phyloP scores from a whole-genome alignment of 495 filamentous ascomycete species.

The Penicillium tannophilum region DNA sequence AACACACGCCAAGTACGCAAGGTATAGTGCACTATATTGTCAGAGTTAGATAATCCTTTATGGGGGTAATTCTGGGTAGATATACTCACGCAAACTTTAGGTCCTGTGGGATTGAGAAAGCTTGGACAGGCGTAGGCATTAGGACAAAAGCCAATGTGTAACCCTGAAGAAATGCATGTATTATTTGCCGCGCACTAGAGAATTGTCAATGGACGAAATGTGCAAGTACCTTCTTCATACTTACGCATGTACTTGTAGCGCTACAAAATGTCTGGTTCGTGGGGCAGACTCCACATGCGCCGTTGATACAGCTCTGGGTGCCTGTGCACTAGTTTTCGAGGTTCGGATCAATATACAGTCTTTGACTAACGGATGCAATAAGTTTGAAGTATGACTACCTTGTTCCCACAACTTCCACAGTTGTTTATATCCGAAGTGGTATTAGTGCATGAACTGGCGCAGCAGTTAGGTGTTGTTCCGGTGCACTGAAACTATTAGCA shows the following conservation, averaged over 20 bases:
- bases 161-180: slow-evolving; percentile 7
- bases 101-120: slow-evolving; percentile 2
- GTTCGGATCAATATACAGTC: no score
- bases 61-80: neutral
- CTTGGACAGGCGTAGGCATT: slow-evolving; percentile 7
- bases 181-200: slow-evolving; percentile 1
- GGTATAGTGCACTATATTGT: slow-evolving; percentile 5
- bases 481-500: slow-evolving; percentile 1
- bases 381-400: neutral
- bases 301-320: slow-evolving; percentile 10
- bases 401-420: slow-evolving; percentile 4
- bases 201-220: neutral
- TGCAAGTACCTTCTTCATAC: neutral
- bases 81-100: slow-evolving; percentile 9
- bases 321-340: slow-evolving; percentile 1
- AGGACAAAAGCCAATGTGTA: slow-evolving; percentile 3
- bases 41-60: neutral
- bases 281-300: slow-evolving; percentile 2
- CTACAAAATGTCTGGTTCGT: slow-evolving; percentile 3
- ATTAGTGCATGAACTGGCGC: slow-evolving; percentile 4
- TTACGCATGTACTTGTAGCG: slow-evolving; percentile 6
- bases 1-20: slow-evolving; percentile 10
- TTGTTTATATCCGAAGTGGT: slow-evolving; percentile 5
- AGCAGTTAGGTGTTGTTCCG: slow-evolving; percentile 4
- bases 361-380: no score